Percentiles rank a stretch among this genome's conserved stretches.
phyloP scores from a whole-genome alignment of 768 basidiomycete species.

The Galerina sulciceps region DNA sequence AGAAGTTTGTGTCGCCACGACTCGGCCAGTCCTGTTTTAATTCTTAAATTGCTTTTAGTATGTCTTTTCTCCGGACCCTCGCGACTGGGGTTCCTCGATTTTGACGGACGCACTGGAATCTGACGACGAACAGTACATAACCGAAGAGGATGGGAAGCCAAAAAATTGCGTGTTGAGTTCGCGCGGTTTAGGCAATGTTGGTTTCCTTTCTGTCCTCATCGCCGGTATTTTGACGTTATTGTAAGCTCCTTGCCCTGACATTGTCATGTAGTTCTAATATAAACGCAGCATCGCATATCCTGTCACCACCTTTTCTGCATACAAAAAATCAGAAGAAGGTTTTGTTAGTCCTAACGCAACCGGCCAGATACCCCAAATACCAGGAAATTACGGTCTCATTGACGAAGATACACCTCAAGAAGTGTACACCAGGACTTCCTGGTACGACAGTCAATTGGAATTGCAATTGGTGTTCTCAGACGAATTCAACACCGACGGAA shows the following conservation, averaged over 20 bases:
- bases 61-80: constrained; percentile 56
- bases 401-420: constrained; percentile 59
- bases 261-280: background rate
- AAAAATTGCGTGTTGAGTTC: constrained; percentile 26
- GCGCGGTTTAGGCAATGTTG: constrained; percentile 70
- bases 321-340: constrained; percentile 26
- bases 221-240: constrained; percentile 58
- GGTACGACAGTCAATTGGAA: constrained; percentile 54
- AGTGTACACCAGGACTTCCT: constrained; percentile 58
- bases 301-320: constrained; percentile 35
- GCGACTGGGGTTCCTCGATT: constrained; percentile 58
- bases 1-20: constrained; percentile 18
- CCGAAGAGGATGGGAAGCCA: constrained; percentile 8
- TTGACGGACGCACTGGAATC: constrained; percentile 46
- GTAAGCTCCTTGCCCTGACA: constrained; percentile 44
- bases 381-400: constrained; percentile 58
- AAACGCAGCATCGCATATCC: constrained; percentile 40
- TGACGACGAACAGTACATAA: constrained; percentile 39
- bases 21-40: background rate
- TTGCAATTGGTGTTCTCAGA: constrained; percentile 74
- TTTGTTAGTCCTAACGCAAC: constrained; percentile 60
- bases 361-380: constrained; percentile 61
- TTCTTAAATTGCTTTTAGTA: constrained; percentile 36
- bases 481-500: constrained; percentile 74
- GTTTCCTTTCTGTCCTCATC: constrained; percentile 53